Base-by-base conservation (phyloP, 176 grass and related monocot species). In the Otatea glauca region DNA sequence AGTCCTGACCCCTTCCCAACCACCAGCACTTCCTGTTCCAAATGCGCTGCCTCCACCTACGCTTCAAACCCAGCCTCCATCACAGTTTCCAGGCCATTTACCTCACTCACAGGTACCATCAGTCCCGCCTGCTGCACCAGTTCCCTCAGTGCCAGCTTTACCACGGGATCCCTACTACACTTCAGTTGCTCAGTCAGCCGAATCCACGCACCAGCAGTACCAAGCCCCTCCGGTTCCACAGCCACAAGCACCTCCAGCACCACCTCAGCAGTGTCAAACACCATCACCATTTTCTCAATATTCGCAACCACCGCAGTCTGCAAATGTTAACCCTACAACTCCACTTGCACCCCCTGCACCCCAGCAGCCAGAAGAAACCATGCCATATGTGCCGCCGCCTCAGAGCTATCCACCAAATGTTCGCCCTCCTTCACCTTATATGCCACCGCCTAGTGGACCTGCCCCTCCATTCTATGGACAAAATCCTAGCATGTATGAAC, bases 391-490 rank as follows among this genome's bases (percentile, higher is more conserved):
- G 0, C 76, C 96, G 50, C 62, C 67, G 39, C 63, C 84, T 72
- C 89, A 93, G 78, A 89, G 13, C 61, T 96, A 90, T 80, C 77
- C 93, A 32, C 83, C 89, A 10, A 91, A 87, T 45, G 83, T 67
- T 8, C 85, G 78, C 9, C 77, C 90, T 73, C 73, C 89, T 78
- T n/a, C 89, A 65, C 25, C 93, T 45, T 95, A 90, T 85, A 87
- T 92, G 81, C 85, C 79, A 65, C 89, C 71, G 0, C 61, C 80
- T 69, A 82, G 80, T 85, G 88, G 88, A 59, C 88, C 96, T 67
- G 64, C 88, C 5, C 77, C 89, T 64, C 93, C 91, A 68, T 91
- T 90, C 83, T 94, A 93, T 76, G 90, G 87, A 42, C 92, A 86
- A 67, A 88, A 87, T 35, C 74, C 81, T 76, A 75, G 74, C 74